Conservation (phyloP, 2,329 filamentous ascomycete species). For the Fusarium pseudoanthophilum region DNA sequence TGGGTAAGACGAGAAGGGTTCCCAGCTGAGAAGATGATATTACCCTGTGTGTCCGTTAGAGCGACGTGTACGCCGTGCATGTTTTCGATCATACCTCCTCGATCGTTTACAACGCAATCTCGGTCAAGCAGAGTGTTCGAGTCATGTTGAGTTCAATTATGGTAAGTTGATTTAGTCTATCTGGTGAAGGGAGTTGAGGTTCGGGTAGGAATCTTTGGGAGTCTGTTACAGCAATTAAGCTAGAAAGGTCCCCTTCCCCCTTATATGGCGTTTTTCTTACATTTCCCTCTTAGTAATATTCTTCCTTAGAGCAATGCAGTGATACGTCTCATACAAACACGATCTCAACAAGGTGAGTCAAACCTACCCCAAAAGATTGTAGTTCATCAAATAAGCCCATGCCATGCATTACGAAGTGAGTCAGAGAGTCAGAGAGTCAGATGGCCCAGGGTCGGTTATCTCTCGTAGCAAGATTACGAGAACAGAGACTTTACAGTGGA, state of each 20-base stretch:
- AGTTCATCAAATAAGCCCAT: not conserved
- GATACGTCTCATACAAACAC: not conserved
- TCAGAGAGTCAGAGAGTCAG: slow-evolving; percentile 5
- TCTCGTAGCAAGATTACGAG: not conserved
- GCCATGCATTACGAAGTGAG: not conserved
- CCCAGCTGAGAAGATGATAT: slow-evolving; percentile 53
- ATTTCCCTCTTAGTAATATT: not conserved
- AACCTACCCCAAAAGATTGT: not conserved
- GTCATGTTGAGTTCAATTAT: slow-evolving; percentile 17
- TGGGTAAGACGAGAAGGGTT: slow-evolving; percentile 56
- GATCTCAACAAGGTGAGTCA: not conserved
- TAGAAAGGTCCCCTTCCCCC: not conserved
- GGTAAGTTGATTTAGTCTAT: not conserved
- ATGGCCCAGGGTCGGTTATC: not conserved
- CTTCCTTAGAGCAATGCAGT: not conserved
- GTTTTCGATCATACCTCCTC: slow-evolving; percentile 57
- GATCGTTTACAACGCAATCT: slow-evolving; percentile 50
- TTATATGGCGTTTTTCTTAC: not conserved
- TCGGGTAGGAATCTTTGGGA: not conserved
- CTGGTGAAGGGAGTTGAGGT: too few relatives aligned
- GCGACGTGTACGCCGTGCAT: slow-evolving; percentile 56
- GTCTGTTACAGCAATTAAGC: not conserved
- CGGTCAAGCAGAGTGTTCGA: slow-evolving; percentile 16
- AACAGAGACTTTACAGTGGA: not conserved
- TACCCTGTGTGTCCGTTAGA: slow-evolving; percentile 52